Conservation (phyloP, 2,329 filamentous ascomycete genomes). For the Curvularia sp. region DNA sequence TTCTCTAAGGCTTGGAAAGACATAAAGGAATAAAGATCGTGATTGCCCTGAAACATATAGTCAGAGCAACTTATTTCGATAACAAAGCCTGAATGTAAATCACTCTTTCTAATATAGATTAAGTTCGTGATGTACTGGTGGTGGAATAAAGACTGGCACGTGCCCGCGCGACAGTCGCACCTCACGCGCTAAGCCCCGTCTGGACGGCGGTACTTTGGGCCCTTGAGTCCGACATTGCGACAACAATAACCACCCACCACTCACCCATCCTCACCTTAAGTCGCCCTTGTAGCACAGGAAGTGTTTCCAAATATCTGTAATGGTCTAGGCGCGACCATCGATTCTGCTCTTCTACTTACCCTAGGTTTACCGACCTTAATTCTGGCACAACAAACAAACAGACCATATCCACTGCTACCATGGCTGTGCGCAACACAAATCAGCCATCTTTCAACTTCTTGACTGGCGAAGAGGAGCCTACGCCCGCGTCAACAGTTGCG, state of each 20-base stretch:
- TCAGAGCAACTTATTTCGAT: background rate
- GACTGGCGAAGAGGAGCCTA: slow-evolving; percentile 51
- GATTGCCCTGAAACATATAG: background rate
- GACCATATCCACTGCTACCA: slow-evolving; percentile 28
- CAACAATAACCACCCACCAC: slow-evolving; percentile 12
- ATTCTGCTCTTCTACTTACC: background rate
- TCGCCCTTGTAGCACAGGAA: background rate
- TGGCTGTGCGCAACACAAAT: slow-evolving; percentile 46
- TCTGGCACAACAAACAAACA: slow-evolving; percentile 11
- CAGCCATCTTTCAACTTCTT: slow-evolving; percentile 59
- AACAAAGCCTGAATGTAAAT: background rate
- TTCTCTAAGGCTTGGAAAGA: slow-evolving; percentile 46
- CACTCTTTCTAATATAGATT: background rate
- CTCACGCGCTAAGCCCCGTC: slow-evolving; percentile 24
- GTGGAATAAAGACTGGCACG: slow-evolving; percentile 2
- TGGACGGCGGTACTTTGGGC: slow-evolving; percentile 20
- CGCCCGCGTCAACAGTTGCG: slow-evolving; percentile 38
- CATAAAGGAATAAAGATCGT: slow-evolving; percentile 26
- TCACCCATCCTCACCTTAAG: background rate
- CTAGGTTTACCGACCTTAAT: background rate
- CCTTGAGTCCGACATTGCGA: slow-evolving; percentile 16
- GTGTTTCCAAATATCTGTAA: background rate
- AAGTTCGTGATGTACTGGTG: background rate
- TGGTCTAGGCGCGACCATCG: background rate
- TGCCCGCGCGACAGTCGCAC: slow-evolving; percentile 12